A percentile compares a stretch with the other conserved stretches of the same genome.
Conservation (phyloP, 495 filamentous ascomycete genomes). For the Sabuloglossum arenarium region DNA sequence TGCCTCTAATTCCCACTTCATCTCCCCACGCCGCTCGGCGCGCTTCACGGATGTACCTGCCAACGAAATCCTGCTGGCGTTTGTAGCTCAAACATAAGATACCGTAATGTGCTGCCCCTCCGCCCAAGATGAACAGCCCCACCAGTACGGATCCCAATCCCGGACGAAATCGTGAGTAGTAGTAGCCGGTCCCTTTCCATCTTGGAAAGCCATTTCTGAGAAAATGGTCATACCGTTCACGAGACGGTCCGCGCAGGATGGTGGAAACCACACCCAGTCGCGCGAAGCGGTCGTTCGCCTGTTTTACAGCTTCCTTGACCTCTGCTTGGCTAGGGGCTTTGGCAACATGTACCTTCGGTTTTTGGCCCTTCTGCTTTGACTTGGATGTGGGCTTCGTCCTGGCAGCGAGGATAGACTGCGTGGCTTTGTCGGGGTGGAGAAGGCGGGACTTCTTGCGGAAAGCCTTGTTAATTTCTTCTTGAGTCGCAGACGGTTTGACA, state of each 20-base stretch:
- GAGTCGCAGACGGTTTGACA: constrained; percentile 45
- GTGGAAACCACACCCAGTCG: constrained; percentile 65
- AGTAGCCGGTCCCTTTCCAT: constrained; percentile 96
- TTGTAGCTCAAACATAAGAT: constrained; percentile 69
- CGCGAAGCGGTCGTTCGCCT: constrained; percentile 58
- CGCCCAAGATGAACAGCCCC: constrained; percentile 67
- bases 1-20: constrained; percentile 39
- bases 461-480: constrained; percentile 82
- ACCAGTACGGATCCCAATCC: constrained; percentile 66
- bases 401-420: constrained; percentile 53
- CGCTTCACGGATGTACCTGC: constrained; percentile 78
- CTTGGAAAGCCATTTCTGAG: constrained; percentile 80
- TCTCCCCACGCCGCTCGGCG: constrained; percentile 78
- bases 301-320: constrained; percentile 51
- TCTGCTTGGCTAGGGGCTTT: constrained; percentile 52
- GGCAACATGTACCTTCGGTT: constrained; percentile 41
- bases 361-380: constrained; percentile 29
- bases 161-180: constrained; percentile 82
- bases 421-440: constrained; percentile 90
- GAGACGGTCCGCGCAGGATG: constrained; percentile 55
- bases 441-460: constrained; percentile 67
- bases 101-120: constrained; percentile 69
- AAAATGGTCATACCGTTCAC: constrained; percentile 92
- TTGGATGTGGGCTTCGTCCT: constrained; percentile 33
- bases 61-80: constrained; percentile 75